Conservation (phyloP, 495 filamentous ascomycete genomes). For the Penicillium ucsense region DNA sequence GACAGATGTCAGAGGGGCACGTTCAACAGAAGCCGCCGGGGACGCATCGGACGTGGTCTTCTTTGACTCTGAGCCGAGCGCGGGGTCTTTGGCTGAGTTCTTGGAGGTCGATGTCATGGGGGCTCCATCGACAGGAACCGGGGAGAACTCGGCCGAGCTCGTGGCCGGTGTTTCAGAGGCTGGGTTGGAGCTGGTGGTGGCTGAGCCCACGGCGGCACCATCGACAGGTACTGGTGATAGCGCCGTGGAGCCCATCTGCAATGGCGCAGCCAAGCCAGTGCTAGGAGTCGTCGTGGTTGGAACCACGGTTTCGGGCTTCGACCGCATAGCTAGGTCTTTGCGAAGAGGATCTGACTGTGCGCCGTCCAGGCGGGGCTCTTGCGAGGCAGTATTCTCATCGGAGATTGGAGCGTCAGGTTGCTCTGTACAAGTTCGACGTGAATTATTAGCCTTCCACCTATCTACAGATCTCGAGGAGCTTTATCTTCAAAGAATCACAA, state of each 20-base stretch:
- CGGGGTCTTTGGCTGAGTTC: no score
- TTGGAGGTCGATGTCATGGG: not conserved
- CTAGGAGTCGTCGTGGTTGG: not conserved
- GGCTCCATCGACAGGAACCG: no score
- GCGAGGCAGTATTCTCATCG: constrained; percentile 16
- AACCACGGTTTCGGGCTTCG: not conserved
- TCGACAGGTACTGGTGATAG: no score
- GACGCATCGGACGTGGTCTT: no score
- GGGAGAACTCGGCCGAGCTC: no score
- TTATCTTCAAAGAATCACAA: not conserved
- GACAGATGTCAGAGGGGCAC: not conserved
- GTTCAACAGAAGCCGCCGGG: no score
- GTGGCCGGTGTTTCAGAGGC: no score
- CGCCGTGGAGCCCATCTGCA: no score
- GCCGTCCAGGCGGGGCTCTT: constrained; percentile 7
- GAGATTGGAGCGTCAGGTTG: constrained; percentile 22
- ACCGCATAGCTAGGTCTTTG: not conserved
- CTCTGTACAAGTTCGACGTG: constrained; percentile 8
- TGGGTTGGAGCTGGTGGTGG: no score
- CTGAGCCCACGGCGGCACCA: no score
- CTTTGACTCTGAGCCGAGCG: no score
- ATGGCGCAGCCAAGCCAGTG: no score
- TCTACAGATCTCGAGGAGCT: not conserved
- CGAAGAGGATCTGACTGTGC: constrained; percentile 4
- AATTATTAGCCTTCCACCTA: not conserved